Conservation (phyloP, 2,329 filamentous ascomycete species). For the Pseudocercospora macadamiae region DNA sequence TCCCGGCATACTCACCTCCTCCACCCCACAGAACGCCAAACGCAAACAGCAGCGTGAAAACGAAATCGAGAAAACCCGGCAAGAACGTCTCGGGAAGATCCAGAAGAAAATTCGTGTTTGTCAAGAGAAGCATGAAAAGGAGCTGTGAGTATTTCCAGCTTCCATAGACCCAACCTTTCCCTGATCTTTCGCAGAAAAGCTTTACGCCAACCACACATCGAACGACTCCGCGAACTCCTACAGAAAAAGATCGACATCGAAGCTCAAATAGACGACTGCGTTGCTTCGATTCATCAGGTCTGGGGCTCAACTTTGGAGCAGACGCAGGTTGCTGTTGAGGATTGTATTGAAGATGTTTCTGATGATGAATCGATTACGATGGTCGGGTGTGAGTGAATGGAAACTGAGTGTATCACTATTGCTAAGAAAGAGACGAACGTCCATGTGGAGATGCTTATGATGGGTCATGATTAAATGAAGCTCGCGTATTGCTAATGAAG, state of each 20-base stretch:
- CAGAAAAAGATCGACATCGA: conserved; percentile 25
- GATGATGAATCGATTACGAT: too few species aligned
- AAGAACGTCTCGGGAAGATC: conserved; percentile 11
- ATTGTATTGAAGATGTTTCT: conserved; percentile 14
- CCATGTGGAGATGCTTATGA: too few species aligned
- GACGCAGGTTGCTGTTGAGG: conserved; percentile 24
- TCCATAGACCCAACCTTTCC: background rate
- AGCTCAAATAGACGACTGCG: conserved; percentile 16
- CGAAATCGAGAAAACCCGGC: conserved; percentile 18
- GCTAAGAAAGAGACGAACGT: too few species aligned
- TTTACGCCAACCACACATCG: conserved; percentile 26
- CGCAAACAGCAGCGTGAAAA: conserved; percentile 15
- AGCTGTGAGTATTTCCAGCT: conserved; percentile 12
- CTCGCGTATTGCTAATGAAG: too few species aligned
- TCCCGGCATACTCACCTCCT: background rate
- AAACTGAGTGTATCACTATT: too few species aligned
- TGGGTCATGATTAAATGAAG: too few species aligned
- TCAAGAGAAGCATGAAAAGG: conserved; percentile 9
- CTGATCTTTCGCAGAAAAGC: conserved; percentile 5
- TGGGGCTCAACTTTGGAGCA: conserved; percentile 23
- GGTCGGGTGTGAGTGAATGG: too few species aligned
- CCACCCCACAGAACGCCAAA: conserved; percentile 7
- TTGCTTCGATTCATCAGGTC: conserved; percentile 17
- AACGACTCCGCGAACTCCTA: conserved; percentile 28
- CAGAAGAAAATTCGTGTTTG: conserved; percentile 18